Conservation (phyloP, 768 basidiomycete species). For the Rhodotorula babjevae region DNA sequence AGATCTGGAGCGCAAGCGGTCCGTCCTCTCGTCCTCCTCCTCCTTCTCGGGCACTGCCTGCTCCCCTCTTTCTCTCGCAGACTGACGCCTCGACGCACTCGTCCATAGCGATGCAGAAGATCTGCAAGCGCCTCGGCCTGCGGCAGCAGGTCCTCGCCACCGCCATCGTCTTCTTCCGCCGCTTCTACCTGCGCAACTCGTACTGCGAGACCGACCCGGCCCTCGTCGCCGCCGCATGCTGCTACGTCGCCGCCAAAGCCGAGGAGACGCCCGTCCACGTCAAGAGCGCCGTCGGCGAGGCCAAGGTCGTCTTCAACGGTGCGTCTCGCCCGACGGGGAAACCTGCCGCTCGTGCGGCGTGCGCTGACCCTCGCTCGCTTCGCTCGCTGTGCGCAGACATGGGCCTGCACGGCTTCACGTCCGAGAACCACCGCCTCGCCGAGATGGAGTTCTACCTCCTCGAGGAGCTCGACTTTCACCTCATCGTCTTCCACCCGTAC, state of each 20-base stretch:
- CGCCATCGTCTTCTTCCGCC: conserved; percentile 86
- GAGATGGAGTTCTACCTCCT: conserved; percentile 98
- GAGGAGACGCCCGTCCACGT: conserved; percentile 94
- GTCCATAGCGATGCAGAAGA: conserved; percentile 67
- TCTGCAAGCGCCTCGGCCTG: conserved; percentile 74
- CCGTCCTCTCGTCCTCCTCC: neutral
- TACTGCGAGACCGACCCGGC: conserved; percentile 93
- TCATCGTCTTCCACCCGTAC: conserved; percentile 91
- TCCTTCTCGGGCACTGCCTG: neutral
- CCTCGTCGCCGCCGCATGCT: conserved; percentile 84
- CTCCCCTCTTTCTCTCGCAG: neutral
- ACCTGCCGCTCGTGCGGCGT: no score
- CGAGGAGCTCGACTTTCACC: conserved; percentile 90
- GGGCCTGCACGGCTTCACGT: conserved; percentile 70
- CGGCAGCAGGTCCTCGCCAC: conserved; percentile 90
- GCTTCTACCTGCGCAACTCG: conserved; percentile 94
- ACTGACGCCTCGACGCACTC: neutral
- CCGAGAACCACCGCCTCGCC: conserved; percentile 74
- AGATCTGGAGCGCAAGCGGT: conserved; percentile 57
- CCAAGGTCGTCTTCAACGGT: conserved; percentile 69
- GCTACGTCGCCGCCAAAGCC: conserved; percentile 93
- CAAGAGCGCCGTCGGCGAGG: conserved; percentile 82
- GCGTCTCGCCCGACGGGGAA: no score
- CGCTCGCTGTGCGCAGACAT: conserved; percentile 55
- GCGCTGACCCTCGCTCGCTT: neutral